These are phyloP conservation scores for Adansonia rubrostipa DNA, from an alignment of 441 rosid species.

Conservation along the genomic window DNA sequence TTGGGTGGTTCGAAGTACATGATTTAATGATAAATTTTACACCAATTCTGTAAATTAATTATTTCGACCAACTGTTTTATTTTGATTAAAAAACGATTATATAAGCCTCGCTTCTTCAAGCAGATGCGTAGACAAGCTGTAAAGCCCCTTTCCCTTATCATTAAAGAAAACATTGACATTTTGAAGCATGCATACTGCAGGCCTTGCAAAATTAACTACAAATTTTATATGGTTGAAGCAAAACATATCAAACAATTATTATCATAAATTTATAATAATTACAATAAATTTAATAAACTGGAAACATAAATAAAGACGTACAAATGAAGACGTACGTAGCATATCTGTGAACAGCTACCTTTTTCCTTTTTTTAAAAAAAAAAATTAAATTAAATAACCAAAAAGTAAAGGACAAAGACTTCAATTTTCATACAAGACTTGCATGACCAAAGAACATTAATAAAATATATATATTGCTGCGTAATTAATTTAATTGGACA, in stretches of 20 bases:
- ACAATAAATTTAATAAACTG: not conserved
- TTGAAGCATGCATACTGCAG: not conserved
- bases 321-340: not conserved
- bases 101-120: too few species aligned
- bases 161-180: too few species aligned
- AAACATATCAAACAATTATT: not conserved
- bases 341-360: not conserved
- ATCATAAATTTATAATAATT: not conserved
- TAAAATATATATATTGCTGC: not conserved
- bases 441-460: not conserved
- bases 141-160: too few species aligned
- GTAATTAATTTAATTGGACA: not conserved
- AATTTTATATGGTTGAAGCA: not conserved
- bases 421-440: not conserved
- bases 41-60: not conserved
- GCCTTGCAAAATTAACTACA: not conserved
- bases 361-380: not conserved
- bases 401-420: not conserved
- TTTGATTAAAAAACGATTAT: not conserved
- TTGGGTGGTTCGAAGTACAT: too few species aligned
- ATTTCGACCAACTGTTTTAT: not conserved
- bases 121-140: too few species aligned
- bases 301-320: not conserved
- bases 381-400: not conserved
- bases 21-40: too few species aligned